Base-by-base conservation (phyloP, 2,329 filamentous ascomycete species). In the Hymenoscyphus repandus region DNA sequence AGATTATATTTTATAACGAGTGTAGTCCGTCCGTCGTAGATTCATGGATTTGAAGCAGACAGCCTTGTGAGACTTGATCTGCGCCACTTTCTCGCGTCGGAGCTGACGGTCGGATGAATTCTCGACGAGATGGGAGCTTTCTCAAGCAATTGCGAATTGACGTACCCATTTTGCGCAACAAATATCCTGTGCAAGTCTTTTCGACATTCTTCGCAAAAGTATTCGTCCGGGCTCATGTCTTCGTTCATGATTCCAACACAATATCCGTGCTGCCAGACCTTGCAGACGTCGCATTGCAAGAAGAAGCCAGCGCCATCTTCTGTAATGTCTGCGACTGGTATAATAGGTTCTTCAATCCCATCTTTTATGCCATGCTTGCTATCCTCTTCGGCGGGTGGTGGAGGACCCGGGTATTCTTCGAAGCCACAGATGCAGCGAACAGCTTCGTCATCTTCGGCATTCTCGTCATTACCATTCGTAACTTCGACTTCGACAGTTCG, bases 221-320 rank as follows among this genome's bases (percentile, higher is more conserved):
- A 99, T 69, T 97, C 91, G 49, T 97, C 92, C 9, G 93, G 93
- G 58, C 89, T 92, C 68, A 87, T 85, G 60, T 88, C 86, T 70
- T 96, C 92, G 60, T 93, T 93, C 74, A 95, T 90, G 64, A 99
- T 96, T 54, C 93, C 92, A 53, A 99, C 92, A 66, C 93, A 99
- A 54, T 91, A 92, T 63, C 93, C 93, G 68, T 99, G 93, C 69
- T 99, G 93, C 93, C 92, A 99, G 57, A 97, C 93, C 68, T 95
- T 95, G 76, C 93, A 99, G 58, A 88, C 78, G 71, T 97, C 93
- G 78, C 93, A 99, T 74, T 97, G 92, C 59, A 99, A 91, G 71
- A 96, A 99, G 70, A 97, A 86, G 47, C 91, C 92, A 40, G 92
- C 93, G 59, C 92, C 79, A 58, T 97, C 92, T 31, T 84, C 82